These are phyloP conservation scores for Colletotrichum sp. DNA, from an alignment of 2,329 filamentous ascomycete species.

Conservation along the genomic window DNA sequence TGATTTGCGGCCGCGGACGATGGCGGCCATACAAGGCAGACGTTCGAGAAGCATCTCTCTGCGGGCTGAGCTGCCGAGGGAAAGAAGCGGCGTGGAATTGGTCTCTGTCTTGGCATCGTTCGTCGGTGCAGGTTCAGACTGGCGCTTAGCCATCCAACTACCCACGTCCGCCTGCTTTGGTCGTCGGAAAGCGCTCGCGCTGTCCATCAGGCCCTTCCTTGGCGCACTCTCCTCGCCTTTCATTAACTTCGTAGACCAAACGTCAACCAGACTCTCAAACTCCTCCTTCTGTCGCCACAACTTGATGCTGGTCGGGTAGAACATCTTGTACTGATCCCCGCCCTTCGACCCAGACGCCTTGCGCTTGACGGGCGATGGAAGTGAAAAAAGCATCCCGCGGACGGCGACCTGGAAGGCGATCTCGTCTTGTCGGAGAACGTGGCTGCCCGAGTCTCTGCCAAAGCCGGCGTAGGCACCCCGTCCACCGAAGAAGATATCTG, in stretches of 20 bases:
- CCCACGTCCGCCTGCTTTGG: constrained; percentile 34
- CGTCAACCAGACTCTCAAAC: constrained; percentile 73
- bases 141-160: constrained; percentile 28
- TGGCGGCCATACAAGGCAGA: constrained; percentile 82
- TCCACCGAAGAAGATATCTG: constrained; percentile 70
- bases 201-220: constrained; percentile 45
- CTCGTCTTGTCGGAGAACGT: constrained; percentile 87
- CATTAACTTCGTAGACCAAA: constrained; percentile 69
- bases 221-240: constrained; percentile 52
- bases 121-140: constrained; percentile 12
- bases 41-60: constrained; percentile 82
- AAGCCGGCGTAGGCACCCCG: constrained; percentile 55
- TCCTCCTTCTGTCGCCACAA: constrained; percentile 87
- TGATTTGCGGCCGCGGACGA: constrained; percentile 53
- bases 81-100: constrained; percentile 49
- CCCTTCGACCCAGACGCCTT: constrained; percentile 50
- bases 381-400: constrained; percentile 81
- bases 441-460: constrained; percentile 66
- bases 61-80: constrained; percentile 69
- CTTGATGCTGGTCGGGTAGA: constrained; percentile 84
- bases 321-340: constrained; percentile 83
- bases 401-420: constrained; percentile 93
- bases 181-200: constrained; percentile 54
- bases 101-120: constrained; percentile 3
- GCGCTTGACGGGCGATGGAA: constrained; percentile 87